phyloP scores from a whole-genome alignment of 1,284 basidiomycete species.

The Boletus mariae region DNA sequence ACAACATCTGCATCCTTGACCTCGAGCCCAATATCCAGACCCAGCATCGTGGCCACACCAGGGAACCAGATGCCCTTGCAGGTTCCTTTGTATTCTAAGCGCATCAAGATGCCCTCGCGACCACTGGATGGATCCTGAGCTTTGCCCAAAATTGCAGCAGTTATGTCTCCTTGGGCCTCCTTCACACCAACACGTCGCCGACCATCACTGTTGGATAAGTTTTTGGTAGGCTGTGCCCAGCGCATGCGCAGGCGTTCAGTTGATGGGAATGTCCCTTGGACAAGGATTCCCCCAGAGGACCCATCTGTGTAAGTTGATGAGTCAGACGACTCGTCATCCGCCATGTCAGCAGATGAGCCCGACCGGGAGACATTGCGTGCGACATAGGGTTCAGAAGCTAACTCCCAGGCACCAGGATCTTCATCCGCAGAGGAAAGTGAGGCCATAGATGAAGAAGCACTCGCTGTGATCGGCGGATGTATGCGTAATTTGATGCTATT shows the following conservation, averaged over 20 bases:
- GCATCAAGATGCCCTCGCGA: conserved; percentile 62
- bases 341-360: conserved; percentile 62
- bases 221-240: conserved; percentile 68
- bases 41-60: conserved; percentile 76
- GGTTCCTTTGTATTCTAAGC: conserved; percentile 64
- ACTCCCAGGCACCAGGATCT: conserved; percentile 64
- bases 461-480: conserved; percentile 49
- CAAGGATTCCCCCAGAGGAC: conserved; percentile 56
- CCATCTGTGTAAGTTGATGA: conserved; percentile 50
- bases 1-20: conserved; percentile 60
- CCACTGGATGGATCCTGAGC: conserved; percentile 36
- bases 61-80: conserved; percentile 77
- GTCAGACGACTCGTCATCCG: conserved; percentile 79
- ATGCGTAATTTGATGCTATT: conserved; percentile 72
- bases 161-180: conserved; percentile 62
- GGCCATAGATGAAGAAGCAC: conserved; percentile 58
- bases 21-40: conserved; percentile 68
- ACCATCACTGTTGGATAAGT: conserved; percentile 45
- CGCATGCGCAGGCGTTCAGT: conserved; percentile 69
- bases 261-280: conserved; percentile 77
- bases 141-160: conserved; percentile 54
- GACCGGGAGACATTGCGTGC: conserved; percentile 53
- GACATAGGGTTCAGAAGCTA: conserved; percentile 73
- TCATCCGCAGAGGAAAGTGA: conserved; percentile 73
- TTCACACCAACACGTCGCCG: conserved; percentile 64